Base-by-base conservation (phyloP, 2,329 filamentous ascomycete genomes). In the Septoria petroselini region DNA sequence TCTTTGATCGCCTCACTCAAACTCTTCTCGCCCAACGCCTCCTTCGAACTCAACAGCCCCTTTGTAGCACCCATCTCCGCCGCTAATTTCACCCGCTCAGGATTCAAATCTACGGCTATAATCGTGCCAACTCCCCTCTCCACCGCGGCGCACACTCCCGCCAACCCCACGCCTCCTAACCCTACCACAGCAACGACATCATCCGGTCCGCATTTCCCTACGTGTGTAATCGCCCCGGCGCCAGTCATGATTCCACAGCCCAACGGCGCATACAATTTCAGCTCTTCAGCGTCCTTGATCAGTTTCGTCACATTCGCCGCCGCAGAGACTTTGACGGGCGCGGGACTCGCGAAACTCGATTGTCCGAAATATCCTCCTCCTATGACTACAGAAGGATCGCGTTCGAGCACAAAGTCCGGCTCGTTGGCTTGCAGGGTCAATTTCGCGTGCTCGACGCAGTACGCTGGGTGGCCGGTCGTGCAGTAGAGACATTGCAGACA, bases 41-140 rank as follows among this genome's bases (percentile, higher is more conserved):
- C 54, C 37, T 49, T 44, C 4, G 51, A 33, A 19, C 49, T 52
- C 44, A 53, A 38, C 21, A 57, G 21, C 11, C 48, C 50, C 1
- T 40, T 39, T 5, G 73, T 76, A 2, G 76, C 76, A 18, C 76
- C 76, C 9, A 76, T 64, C 31, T 67, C 64, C 15, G 60, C 68
- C 0, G 75, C 75, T 17, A 77, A 54, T 18, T 68, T 65, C 9
- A 78, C 63, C 15, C 73, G 66, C 3, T 59, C 58, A 6, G 68
- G 61, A 9, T 75, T 65, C 7, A 76, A 62, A 53, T 78, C 76
- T 6, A 76, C 67, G 4, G 70, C 75, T 7, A 78, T 71, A 42
- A 78, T 68, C 39, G 55, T 59, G 31, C 58, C 57, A 2, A 62
- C 63, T 6, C 58, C 59, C 1, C 61, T 33, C 29, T 62, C 45